Evolutionary conservation across 106 monocot species (phyloP), one percentile per base, ranked within the genome.

Genomic region (Dactylorhiza incarnata): DNA sequence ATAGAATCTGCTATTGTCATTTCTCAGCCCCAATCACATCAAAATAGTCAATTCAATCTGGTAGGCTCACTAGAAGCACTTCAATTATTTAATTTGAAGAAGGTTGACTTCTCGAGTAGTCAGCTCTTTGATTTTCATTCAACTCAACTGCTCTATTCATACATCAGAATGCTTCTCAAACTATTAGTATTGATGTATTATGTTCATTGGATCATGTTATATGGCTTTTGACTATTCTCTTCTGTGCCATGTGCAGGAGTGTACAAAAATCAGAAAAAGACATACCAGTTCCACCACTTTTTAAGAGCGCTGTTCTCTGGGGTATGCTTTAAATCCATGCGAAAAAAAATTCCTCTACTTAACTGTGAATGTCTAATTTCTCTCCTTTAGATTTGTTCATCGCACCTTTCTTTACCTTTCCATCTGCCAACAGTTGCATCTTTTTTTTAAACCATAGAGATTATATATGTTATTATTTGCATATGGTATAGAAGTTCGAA

Each of bases 271-370:
- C 92, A 56, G 92, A 92, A 75, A 87, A 85, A 55, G 83, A 89
- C 73, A 78, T 92, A 65, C 92, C 92, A 55, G 80, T 92, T 68
- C 92, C 92, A 54, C 89, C 92, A 37, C 89, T 92, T 12, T 68
- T 92, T 46, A 87, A 92, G 75, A 89, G 89, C 85, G 92, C 92
- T 26, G 87, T 65, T 67, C 92, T 92, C 72, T 92, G 92, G 92
- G 92, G 92, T 92, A 87, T 72, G 79, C 22, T 15, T 5, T 5
- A 48, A 23, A 19, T 44, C 15, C 23, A 79, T 49, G 20, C 5
- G 49, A 1, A 11, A 73, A 51, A 12, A 14, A 22, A 59, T 7
- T 22, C 22, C 4, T 59, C 22, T 59, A 20, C 22, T 59, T 23
- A 20, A 59, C 22, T 20, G 19, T 59, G 58, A 59, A 59, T 7